Conservation (phyloP, 164 flowering plant genomes). For the Paratinospora sagittata region DNA sequence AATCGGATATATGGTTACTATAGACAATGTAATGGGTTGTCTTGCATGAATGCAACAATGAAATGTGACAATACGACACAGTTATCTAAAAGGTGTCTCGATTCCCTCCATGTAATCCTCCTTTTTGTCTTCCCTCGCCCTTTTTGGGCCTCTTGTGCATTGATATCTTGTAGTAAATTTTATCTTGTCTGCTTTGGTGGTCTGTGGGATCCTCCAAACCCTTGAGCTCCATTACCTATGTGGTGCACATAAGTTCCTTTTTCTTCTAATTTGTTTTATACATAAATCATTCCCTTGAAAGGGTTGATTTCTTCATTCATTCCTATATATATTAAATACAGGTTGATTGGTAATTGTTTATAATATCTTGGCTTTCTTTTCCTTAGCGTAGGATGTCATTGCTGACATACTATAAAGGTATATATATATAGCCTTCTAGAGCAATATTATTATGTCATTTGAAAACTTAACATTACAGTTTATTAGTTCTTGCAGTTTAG, state of each 20-base stretch:
- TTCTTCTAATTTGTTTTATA: not conserved
- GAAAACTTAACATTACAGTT: no score
- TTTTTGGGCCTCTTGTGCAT: constrained; percentile 8
- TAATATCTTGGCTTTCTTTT: not conserved
- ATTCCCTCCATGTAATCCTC: constrained; percentile 20
- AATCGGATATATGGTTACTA: not conserved
- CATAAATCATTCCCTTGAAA: not conserved
- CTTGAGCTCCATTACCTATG: not conserved
- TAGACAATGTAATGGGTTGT: constrained; percentile 47
- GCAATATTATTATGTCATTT: no score
- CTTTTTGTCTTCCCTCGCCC: constrained; percentile 14
- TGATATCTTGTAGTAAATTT: not conserved
- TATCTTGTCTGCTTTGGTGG: constrained; percentile 7
- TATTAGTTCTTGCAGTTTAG: no score
- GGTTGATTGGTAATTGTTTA: no score
- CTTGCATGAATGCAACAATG: constrained; percentile 64
- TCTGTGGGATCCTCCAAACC: not conserved
- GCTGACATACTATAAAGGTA: no score
- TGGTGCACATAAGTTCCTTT: not conserved
- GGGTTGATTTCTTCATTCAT: constrained; percentile 1
- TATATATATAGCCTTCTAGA: no score
- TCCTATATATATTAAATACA: no score
- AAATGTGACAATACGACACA: constrained; percentile 42
- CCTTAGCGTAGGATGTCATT: not conserved
- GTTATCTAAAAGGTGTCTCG: constrained; percentile 22